A percentile compares a stretch with the other conserved stretches of the same genome.
These are phyloP conservation scores for Allomyces arbusculus DNA, from an alignment of 192 early-diverging fungal species.

Conservation along the genomic window DNA sequence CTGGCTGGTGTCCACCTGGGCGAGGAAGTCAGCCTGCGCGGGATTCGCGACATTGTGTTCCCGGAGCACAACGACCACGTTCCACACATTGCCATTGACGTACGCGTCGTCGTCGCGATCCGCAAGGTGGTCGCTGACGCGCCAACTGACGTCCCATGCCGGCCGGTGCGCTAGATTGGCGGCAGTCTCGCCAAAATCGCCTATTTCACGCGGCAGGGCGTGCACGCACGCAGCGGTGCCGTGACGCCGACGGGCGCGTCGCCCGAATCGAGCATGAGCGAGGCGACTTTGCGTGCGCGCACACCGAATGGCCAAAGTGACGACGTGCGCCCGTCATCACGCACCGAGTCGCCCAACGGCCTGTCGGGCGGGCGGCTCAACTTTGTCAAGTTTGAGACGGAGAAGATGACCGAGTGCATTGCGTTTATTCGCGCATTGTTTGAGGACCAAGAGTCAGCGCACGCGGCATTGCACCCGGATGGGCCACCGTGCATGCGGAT, in stretches of 20 bases:
- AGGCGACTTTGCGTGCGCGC: constrained; percentile 2
- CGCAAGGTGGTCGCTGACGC: not conserved
- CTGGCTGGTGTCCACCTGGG: constrained; percentile 27
- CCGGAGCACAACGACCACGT: constrained; percentile 69
- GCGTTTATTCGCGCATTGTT: not conserved
- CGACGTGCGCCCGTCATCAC: not conserved
- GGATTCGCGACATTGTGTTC: constrained; percentile 60
- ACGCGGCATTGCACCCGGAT: not conserved
- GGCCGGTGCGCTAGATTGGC: constrained; percentile 6
- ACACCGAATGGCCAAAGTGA: not conserved
- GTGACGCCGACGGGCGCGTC: no score
- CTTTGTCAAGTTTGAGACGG: not conserved
- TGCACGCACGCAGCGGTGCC: no score
- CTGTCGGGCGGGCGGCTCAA: not conserved
- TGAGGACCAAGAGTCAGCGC: not conserved
- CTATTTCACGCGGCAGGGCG: constrained; percentile 24
- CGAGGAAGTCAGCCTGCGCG: constrained; percentile 23
- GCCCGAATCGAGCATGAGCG: no score
- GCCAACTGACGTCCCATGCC: not conserved
- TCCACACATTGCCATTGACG: constrained; percentile 77
- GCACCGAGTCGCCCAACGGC: not conserved
- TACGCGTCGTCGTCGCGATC: constrained; percentile 8
- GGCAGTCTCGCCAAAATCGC: constrained; percentile 39
- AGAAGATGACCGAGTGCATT: not conserved
- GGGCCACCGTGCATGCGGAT: not conserved